phyloP scores from a whole-genome alignment of 1,139 yeast genomes.

The Suhomyces bokatorum region DNA sequence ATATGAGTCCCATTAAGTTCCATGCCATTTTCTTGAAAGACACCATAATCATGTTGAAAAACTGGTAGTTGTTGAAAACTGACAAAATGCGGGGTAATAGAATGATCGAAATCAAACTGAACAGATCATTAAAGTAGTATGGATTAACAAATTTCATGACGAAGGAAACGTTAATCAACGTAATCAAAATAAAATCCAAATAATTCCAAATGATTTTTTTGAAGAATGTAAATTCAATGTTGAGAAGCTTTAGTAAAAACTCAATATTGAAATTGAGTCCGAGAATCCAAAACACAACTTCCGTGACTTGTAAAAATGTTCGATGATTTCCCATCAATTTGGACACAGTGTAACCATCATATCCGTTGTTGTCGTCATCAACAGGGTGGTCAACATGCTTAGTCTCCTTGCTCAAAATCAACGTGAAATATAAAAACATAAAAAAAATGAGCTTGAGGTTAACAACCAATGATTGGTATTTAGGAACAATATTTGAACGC shows the following conservation, averaged over 20 bases:
- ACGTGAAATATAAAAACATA: constrained; percentile 33
- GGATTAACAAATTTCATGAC: constrained; percentile 20
- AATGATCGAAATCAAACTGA: constrained; percentile 52
- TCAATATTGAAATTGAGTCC: constrained; percentile 42
- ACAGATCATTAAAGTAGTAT: constrained; percentile 25
- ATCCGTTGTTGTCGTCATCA: constrained; percentile 2
- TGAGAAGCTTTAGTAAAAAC: constrained; percentile 38
- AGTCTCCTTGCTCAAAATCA: constrained; percentile 31
- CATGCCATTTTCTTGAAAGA: constrained; percentile 56
- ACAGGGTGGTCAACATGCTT: constrained; percentile 6
- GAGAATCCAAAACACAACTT: constrained; percentile 35
- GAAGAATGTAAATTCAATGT: constrained; percentile 43
- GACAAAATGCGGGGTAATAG: constrained; percentile 56
- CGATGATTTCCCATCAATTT: background rate
- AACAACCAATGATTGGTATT: constrained; percentile 44
- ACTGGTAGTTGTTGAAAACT: constrained; percentile 54
- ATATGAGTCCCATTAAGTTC: constrained; percentile 54
- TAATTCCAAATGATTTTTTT: constrained; percentile 45
- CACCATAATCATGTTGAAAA: constrained; percentile 53
- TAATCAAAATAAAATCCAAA: constrained; percentile 36
- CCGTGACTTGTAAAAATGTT: constrained; percentile 15
- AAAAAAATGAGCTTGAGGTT: constrained; percentile 38
- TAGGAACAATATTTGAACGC: constrained; percentile 41
- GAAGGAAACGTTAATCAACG: constrained; percentile 34
- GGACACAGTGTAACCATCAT: constrained; percentile 1